phyloP scores from a whole-genome alignment of 192 early-diverging fungal genomes.

The Polychytrium aggregatum region DNA sequence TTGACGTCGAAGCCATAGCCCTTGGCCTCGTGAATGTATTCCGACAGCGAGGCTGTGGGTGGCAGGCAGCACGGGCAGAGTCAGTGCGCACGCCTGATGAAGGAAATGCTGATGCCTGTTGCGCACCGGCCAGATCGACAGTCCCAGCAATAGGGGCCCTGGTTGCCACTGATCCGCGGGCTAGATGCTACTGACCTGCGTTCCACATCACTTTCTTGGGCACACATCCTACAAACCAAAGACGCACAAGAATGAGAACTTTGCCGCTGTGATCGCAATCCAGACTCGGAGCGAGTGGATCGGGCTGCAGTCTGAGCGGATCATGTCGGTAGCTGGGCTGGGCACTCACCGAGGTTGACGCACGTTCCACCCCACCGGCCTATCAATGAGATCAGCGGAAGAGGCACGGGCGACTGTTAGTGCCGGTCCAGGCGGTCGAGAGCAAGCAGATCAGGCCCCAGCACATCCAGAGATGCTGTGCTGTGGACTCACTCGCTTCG shows the following conservation, averaged over 20 bases:
- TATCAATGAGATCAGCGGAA: conserved; percentile 3
- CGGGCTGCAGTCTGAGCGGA: neutral
- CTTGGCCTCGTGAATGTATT: conserved; percentile 78
- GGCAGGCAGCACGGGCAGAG: neutral
- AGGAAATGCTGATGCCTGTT: neutral
- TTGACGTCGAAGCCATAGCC: conserved; percentile 76
- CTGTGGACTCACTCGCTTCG: conserved; percentile 45
- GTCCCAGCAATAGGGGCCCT: too few relatives aligned
- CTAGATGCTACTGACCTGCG: conserved; percentile 41
- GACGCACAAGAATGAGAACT: neutral
- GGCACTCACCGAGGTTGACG: conserved; percentile 72
- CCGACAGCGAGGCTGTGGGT: conserved; percentile 60
- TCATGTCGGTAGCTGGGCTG: neutral
- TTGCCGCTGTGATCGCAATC: too few relatives aligned
- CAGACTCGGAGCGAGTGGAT: too few relatives aligned
- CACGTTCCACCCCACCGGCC: conserved; percentile 59
- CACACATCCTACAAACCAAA: conserved; percentile 26
- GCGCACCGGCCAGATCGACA: neutral
- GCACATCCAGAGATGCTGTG: too few relatives aligned
- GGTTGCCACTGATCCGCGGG: too few relatives aligned
- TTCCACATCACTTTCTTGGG: conserved; percentile 86
- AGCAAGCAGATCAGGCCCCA: too few relatives aligned
- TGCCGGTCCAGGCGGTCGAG: too few relatives aligned
- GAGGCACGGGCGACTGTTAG: too few relatives aligned
- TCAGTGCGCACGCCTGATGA: too few relatives aligned